Evolutionary conservation across 495 filamentous ascomycete species (phyloP), one percentile per base, ranked within the genome.

Genomic region (Acidomyces sp.): DNA sequence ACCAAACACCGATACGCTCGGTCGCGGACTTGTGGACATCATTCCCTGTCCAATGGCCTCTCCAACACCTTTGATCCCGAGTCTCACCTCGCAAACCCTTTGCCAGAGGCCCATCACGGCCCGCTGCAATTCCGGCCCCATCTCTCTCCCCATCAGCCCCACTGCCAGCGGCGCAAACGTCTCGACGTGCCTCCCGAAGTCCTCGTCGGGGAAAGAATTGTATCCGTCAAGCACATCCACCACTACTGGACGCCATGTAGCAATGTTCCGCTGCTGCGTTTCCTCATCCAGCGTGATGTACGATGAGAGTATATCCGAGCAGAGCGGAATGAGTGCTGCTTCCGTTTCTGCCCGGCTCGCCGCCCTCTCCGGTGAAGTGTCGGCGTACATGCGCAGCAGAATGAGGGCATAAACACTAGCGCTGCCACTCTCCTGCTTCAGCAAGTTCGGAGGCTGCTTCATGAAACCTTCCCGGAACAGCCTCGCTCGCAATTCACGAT

Each of bases 391-490:
- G 18, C 92, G 73, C 55, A 96, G 78, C 16, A 99, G 61, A 37
- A 99, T 99, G 41, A 76, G 77, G 19, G 96, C 82, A 52, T 96
- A 99, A 1, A 92, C 94, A 0, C 82, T 78, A 9, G 90, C 90
- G 53, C 78, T 82, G 30, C 90, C 87, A 43, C 74, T 82, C 60
- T 99, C 90, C 59, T 99, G 90, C 64, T 99, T 99, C 19, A 99
- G 71, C n/a, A 99, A 62, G 55, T 99, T 99, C 3, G 90, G 90
- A 23, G 92, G 92, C 56, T 95, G 87, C 62, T 93, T 95, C 90
- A 99, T 99, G 71, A 96, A 99, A 5, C 90, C 90, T 54, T 99
- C 92, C 18, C 83, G 68, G 86, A 88, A 96, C 6, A 99, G 66
- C 26, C 85, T 74, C 76, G 92, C 93, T 15, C 90, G 75, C 20